A percentile compares a stretch with the other conserved stretches of the same genome.
These are phyloP conservation scores for Barnettozyma salicaria DNA, from an alignment of 805 yeast species.

Conservation along the genomic window DNA sequence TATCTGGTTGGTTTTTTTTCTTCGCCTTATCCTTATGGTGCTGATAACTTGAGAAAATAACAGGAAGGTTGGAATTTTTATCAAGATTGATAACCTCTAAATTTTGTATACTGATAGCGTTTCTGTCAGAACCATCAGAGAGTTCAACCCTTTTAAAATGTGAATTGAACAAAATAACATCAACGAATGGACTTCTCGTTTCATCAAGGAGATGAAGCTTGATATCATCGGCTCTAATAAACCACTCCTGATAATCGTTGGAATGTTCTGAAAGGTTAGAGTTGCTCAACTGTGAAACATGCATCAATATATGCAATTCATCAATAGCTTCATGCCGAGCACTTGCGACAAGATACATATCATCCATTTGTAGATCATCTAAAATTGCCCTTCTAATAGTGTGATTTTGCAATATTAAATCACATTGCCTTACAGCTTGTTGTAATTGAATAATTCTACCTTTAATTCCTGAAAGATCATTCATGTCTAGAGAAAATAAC, in stretches of 20 bases:
- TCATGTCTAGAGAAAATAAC: slow-evolving; percentile 63
- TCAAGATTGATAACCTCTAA: slow-evolving; percentile 67
- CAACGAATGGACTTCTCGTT: slow-evolving; percentile 57
- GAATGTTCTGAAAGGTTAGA: slow-evolving; percentile 23
- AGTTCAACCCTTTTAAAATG: slow-evolving; percentile 56
- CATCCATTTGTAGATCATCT: slow-evolving; percentile 43
- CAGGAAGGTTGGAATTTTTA: slow-evolving; percentile 56
- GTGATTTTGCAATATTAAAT: slow-evolving; percentile 40
- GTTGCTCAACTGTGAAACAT: slow-evolving; percentile 34
- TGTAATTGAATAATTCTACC: slow-evolving; percentile 45
- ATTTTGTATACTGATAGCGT: slow-evolving; percentile 50
- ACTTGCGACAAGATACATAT: slow-evolving; percentile 35
- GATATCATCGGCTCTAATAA: slow-evolving; percentile 61
- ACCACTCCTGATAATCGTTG: slow-evolving; percentile 48
- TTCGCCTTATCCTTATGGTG: slow-evolving; percentile 10
- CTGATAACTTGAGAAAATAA: slow-evolving; percentile 52
- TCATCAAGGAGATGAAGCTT: slow-evolving; percentile 64
- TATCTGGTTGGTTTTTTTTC: slow-evolving; percentile 14
- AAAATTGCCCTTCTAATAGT: slow-evolving; percentile 42
- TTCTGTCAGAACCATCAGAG: slow-evolving; percentile 60
- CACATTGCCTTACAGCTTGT: slow-evolving; percentile 37
- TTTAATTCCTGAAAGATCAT: slow-evolving; percentile 47
- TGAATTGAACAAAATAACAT: slow-evolving; percentile 58
- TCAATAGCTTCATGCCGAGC: slow-evolving; percentile 33
- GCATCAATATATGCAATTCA: slow-evolving; percentile 41